Base-by-base conservation (phyloP, 2,329 filamentous ascomycete genomes). In the Trichoderma sp. region DNA sequence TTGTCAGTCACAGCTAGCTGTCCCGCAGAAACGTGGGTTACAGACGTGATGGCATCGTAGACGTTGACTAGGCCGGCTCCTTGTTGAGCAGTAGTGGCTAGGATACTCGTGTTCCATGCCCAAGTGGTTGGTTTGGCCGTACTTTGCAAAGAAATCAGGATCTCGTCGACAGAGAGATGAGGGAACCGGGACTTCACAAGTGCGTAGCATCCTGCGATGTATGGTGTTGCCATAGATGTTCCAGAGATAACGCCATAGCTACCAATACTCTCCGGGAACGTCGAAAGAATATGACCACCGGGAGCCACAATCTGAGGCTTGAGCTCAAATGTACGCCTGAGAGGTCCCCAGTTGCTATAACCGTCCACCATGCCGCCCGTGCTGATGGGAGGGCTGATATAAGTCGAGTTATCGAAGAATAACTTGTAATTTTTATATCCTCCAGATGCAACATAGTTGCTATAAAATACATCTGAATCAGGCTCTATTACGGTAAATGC, bases 161-260 rank as follows among this genome's bases (percentile, higher is more conserved):
- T 60, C 13, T 60, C 57, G 22, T 60, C 57, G 8, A 60, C 39
- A 6, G 57, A 60, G 32, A 45, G 19, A 25, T 60, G 13, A 17
- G 57, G 57, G 5, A 60, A 60, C 25, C 48, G 39, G 3, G 57
- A 45, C 6, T 60, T 60, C 12, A 60, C 39, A 9, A 60, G 57
- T 4, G 57, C 57, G 17, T 29, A 60, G 42, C 57, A 60, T 27
- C 39, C 57, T 12, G 57, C 57, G 13, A 60, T 48, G 15, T 60
- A 60, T 10, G 57, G 57, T 25, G 57, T 60, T 48, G 57, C 37
- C 57, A 60, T 60, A 6, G 57, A 60, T 9, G 57, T 60, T 60
- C 57, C 57, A 15, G 57, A 60, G 15, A 60, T 45, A 10, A 60
- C n/a, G 8, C 57, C 57, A 15, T 60, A 60, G 39, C 57, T 60